phyloP scores from a whole-genome alignment of 1,139 yeast species.

The Debaryomyces singareniensis region DNA sequence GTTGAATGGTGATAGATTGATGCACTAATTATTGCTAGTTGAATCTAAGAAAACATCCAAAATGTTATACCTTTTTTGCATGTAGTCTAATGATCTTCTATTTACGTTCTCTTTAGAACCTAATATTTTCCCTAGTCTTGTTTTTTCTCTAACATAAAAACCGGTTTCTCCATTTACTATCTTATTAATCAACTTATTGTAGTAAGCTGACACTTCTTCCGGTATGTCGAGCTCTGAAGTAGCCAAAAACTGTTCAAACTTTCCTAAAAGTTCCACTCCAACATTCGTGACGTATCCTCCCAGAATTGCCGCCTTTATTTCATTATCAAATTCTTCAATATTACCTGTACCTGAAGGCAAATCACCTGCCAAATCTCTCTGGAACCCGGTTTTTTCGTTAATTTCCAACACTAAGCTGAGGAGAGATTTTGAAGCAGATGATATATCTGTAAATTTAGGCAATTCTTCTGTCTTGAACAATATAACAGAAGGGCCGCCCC shows the following conservation, averaged over 20 bases:
- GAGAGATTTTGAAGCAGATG: constrained; percentile 36
- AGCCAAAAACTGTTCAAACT: constrained; percentile 3
- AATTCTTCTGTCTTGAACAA: constrained; percentile 29
- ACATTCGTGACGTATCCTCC: constrained; percentile 5
- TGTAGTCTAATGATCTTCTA: constrained; percentile 32
- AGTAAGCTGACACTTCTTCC: constrained; percentile 25
- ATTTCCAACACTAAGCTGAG: constrained; percentile 42
- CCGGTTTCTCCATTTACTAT: constrained; percentile 40
- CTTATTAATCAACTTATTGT: constrained; percentile 46
- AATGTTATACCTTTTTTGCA: constrained; percentile 44
- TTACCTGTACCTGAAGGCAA: constrained; percentile 52
- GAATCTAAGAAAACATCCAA: constrained; percentile 15
- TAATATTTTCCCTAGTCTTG: constrained; percentile 45
- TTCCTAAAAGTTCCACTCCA: constrained; percentile 11
- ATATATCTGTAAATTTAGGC: constrained; percentile 28
- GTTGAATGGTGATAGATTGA: constrained; percentile 47
- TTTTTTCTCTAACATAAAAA: constrained; percentile 45
- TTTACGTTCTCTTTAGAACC: constrained; percentile 27
- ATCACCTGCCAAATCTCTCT: constrained; percentile 46
- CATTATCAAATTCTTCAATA: constrained; percentile 32
- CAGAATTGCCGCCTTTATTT: constrained; percentile 13
- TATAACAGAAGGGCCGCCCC: constrained; percentile 49
- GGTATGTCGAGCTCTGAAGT: constrained; percentile 5
- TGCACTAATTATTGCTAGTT: constrained; percentile 1
- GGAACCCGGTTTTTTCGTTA: constrained; percentile 46